Evolutionary conservation across 2,329 filamentous ascomycete genomes (phyloP).

Genomic region (Thelonectria olida): DNA sequence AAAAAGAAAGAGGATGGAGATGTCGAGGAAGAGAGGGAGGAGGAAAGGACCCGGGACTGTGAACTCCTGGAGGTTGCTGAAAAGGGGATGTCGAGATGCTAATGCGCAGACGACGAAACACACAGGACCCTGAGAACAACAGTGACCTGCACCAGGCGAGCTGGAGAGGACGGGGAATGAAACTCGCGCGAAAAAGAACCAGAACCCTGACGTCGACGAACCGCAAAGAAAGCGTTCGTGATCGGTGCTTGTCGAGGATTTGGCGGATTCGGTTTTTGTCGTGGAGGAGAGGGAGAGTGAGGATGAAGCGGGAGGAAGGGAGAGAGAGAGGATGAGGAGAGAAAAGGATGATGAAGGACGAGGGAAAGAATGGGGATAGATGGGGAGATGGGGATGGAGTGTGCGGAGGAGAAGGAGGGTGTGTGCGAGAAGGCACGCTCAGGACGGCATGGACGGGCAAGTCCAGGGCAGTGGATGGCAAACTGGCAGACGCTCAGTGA

Average conservation of each 20-base stretch:
- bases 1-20: slow-evolving; percentile 16
- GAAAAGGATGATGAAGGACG: slow-evolving; percentile 38
- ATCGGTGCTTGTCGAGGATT: slow-evolving; percentile 46
- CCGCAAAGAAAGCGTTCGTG: slow-evolving; percentile 41
- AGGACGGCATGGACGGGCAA: neutral
- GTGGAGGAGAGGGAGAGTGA: slow-evolving; percentile 37
- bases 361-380: slow-evolving; percentile 33
- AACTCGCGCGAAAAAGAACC: slow-evolving; percentile 46
- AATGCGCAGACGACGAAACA: slow-evolving; percentile 15
- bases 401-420: slow-evolving; percentile 37
- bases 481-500: neutral
- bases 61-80: slow-evolving; percentile 29
- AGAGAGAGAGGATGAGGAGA: slow-evolving; percentile 31
- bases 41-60: slow-evolving; percentile 26
- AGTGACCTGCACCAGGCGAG: slow-evolving; percentile 40
- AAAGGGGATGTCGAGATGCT: slow-evolving; percentile 19
- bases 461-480: neutral
- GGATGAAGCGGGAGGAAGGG: slow-evolving; percentile 33
- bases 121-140: slow-evolving; percentile 27
- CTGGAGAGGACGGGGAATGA: slow-evolving; percentile 41
- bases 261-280: slow-evolving; percentile 49
- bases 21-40: slow-evolving; percentile 17
- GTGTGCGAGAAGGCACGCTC: slow-evolving; percentile 5
- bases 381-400: slow-evolving; percentile 40
- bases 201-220: slow-evolving; percentile 45